phyloP scores from a whole-genome alignment of 176 grass and related monocot genomes.

The Musa schizocarpa region DNA sequence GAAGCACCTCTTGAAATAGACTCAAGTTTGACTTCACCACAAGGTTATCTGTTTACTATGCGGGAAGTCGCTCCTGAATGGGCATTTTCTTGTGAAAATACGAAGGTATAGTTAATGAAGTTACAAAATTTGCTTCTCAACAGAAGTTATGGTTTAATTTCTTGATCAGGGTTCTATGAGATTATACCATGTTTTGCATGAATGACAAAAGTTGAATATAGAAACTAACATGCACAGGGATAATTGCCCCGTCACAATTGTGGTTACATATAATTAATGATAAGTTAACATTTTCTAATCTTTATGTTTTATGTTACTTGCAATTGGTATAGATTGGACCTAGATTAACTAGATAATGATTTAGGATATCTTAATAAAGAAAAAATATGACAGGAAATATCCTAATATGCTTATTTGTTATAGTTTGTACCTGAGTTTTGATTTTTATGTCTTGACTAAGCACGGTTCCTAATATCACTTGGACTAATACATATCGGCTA shows the following conservation, averaged over 20 bases:
- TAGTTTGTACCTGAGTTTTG: not conserved
- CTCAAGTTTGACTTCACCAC: conserved; percentile 24
- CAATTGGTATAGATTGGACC: no score
- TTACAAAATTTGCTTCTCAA: no score
- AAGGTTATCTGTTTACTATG: conserved; percentile 41
- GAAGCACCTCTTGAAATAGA: conserved; percentile 28
- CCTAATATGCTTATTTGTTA: not conserved
- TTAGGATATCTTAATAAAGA: no score
- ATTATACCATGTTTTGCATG: not conserved
- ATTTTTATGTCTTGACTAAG: no score
- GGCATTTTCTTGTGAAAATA: conserved; percentile 69
- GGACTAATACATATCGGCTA: no score
- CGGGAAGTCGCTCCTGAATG: conserved; percentile 71
- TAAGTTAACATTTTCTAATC: not conserved
- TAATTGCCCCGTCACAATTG: not conserved
- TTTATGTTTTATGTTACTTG: no score
- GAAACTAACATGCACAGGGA: not conserved
- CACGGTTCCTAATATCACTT: no score
- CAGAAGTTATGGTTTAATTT: no score
- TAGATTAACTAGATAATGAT: no score
- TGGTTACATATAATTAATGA: not conserved
- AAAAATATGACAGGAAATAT: no score
- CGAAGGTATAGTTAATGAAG: conserved; percentile 48
- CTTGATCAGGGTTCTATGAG: not conserved
- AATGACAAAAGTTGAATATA: not conserved